Evolutionary conservation across 1,139 yeast genomes (phyloP).

Genomic region (Hanseniaspora sp.): DNA sequence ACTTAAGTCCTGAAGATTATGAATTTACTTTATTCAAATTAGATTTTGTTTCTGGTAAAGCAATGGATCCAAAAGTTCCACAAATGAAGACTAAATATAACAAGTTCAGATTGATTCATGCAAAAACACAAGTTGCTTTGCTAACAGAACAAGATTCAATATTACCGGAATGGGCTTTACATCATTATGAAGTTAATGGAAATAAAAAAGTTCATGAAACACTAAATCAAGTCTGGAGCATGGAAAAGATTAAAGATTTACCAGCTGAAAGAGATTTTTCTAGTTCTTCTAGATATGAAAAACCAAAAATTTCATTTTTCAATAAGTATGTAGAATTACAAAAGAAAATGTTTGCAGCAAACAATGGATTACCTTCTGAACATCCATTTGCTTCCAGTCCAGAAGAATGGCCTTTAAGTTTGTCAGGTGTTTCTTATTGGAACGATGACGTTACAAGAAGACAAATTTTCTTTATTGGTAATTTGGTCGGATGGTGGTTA

Average conservation of each 20-base stretch:
- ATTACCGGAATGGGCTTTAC: constrained; percentile 90
- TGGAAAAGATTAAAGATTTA: constrained; percentile 62
- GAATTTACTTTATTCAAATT: constrained; percentile 73
- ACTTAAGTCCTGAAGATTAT: constrained; percentile 44
- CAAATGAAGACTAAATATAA: constrained; percentile 60
- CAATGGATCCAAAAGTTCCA: constrained; percentile 33
- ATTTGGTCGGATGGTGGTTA: constrained; percentile 85
- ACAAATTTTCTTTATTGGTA: constrained; percentile 87
- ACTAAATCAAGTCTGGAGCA: constrained; percentile 55
- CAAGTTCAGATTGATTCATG: constrained; percentile 60
- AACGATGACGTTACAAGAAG: constrained; percentile 52
- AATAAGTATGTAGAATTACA: constrained; percentile 87
- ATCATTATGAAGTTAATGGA: constrained; percentile 90
- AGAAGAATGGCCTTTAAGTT: constrained; percentile 82
- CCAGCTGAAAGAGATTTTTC: constrained; percentile 51
- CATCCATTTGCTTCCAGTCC: constrained; percentile 98
- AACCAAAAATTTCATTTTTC: constrained; percentile 57
- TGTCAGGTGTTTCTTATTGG: constrained; percentile 95
- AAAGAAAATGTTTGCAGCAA: constrained; percentile 78
- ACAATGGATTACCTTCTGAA: constrained; percentile 71
- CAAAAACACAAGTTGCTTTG: constrained; percentile 80
- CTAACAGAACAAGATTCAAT: constrained; percentile 81
- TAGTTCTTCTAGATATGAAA: constrained; percentile 38
- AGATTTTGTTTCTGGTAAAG: constrained; percentile 46
- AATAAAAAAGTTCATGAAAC: constrained; percentile 64